Evolutionary conservation across 2,329 filamentous ascomycete species (phyloP), one percentile per base, ranked within the genome.

Genomic region (Diplodia sapinea): DNA sequence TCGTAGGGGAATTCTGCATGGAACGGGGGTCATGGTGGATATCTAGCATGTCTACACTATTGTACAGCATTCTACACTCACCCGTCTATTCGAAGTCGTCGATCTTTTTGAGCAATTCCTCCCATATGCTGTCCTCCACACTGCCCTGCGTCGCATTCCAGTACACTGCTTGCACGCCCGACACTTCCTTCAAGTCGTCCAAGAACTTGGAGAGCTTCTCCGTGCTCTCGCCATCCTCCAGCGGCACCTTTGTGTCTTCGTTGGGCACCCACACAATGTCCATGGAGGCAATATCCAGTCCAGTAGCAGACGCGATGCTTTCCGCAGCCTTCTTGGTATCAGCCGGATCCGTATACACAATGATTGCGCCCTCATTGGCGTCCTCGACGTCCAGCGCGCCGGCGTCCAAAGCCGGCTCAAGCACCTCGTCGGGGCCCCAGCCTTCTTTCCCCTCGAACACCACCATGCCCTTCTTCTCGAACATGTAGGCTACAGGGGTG

Each of bases 201-300:
- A 89, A 69, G 63, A 96, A 85, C 4, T 85, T 82, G 52, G 83
- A 82, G 33, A 97, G 81, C 20, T 82, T 80, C 61, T 85, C 80
- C 0, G 85, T 83, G 1, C 86, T 83, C 13, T 85, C 82, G 15
- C 84, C 80, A 17, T 86, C 84, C 68, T 89, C 85, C 49, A 94
- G 73, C 8, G 82, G 81, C 20, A 91, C 87, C 76, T 87, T 87
- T 0, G 91, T 94, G 70, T 97, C 93, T 73, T 90, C 87, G 69
- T 94, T 95, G 0, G 93, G 87, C 68, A 90, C 87, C 89, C 92
- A 97, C 52, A 97, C 85, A 64, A 97, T 94, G 67, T 96, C 92
- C 20, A 88, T 88, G 71, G 88, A 89, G 66, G 90, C 82, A 55
- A 96, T 86, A 68, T 90, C 86, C 69, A 96, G 79, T 0, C 84